A percentile compares a stretch with the other conserved stretches of the same genome.
These are phyloP conservation scores for Seminavis robusta DNA, from an alignment of 108 stramenopile species.

Conservation along the genomic window DNA sequence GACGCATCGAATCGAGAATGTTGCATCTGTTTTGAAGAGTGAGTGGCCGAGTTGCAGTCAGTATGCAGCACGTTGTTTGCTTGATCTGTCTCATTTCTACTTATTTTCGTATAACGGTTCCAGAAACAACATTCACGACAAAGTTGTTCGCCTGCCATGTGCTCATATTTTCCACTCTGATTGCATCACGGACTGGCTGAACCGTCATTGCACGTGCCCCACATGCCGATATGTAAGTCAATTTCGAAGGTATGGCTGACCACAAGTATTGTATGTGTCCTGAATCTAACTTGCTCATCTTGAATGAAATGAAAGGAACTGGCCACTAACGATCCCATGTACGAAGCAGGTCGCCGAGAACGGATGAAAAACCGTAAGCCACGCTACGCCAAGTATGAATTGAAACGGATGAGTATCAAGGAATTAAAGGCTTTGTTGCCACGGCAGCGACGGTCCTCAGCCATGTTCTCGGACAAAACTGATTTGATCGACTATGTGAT, in stretches of 20 bases:
- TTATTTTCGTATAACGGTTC: neutral
- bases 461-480: conserved; percentile 30
- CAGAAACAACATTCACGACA: conserved; percentile 31
- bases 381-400: conserved; percentile 56
- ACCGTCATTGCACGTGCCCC: conserved; percentile 76
- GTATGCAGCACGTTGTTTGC: no score
- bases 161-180: conserved; percentile 63
- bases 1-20: conserved; percentile 71
- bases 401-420: conserved; percentile 43
- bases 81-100: neutral
- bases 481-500: conserved; percentile 48
- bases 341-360: conserved; percentile 62
- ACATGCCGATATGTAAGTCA: conserved; percentile 60
- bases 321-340: conserved; percentile 61
- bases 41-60: no score
- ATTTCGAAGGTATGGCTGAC: conserved; percentile 43
- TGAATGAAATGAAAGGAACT: conserved; percentile 67
- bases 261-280: no score
- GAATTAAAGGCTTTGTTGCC: conserved; percentile 33
- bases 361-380: conserved; percentile 64
- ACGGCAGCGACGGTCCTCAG: neutral
- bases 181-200: conserved; percentile 60
- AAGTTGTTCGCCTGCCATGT: conserved; percentile 57
- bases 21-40: conserved; percentile 75
- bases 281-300: conserved; percentile 6